Percentiles rank a stretch among this genome's conserved stretches.
Conservation (phyloP, 306 rosid species). For the Pyrus bretschneideri region DNA sequence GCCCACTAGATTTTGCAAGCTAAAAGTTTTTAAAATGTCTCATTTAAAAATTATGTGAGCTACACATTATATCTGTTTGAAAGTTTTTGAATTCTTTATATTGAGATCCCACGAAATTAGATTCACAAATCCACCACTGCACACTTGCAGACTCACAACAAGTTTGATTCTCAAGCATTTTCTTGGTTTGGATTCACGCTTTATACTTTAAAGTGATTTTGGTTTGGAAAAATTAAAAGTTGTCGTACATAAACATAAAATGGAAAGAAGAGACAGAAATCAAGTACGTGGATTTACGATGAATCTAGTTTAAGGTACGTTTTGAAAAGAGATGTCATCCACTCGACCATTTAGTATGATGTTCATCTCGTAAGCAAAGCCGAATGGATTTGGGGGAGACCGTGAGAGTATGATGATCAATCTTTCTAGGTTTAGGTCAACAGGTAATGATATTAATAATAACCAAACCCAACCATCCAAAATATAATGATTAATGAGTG, state of each 20-base stretch:
- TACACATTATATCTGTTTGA: background rate
- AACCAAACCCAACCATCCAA: constrained; percentile 27
- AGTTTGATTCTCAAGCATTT: background rate
- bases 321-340: background rate
- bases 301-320: background rate
- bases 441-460: constrained; percentile 20
- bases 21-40: background rate
- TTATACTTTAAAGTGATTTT: background rate
- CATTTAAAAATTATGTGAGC: too few species aligned
- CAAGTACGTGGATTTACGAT: background rate
- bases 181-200: background rate
- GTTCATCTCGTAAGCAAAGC: background rate
- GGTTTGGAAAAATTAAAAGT: background rate
- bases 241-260: background rate
- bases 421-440: constrained; percentile 1
- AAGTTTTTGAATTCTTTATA: too few species aligned
- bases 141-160: background rate
- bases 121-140: background rate
- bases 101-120: too few species aligned
- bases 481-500: constrained; percentile 27
- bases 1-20: background rate
- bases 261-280: background rate
- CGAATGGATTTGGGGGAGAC: background rate
- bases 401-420: background rate
- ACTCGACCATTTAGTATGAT: background rate